Conservation (phyloP, 2,329 filamentous ascomycete genomes). For the Fusarium sp. region DNA sequence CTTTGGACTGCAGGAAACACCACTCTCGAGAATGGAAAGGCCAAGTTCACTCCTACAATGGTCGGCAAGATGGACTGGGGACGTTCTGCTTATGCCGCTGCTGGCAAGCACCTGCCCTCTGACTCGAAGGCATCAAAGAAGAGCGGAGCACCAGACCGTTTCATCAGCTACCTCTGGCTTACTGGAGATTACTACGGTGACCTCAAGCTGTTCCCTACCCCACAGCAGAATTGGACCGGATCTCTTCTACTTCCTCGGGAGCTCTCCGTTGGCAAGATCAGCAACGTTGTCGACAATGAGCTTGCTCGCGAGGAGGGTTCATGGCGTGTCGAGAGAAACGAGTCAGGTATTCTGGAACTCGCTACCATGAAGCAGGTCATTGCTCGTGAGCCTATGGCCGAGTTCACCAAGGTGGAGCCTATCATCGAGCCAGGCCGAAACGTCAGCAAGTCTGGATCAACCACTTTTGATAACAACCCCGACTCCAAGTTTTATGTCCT, state of each 20-base stretch:
- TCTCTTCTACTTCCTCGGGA: constrained; percentile 58
- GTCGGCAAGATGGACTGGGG: constrained; percentile 58
- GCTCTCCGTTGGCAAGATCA: constrained; percentile 55
- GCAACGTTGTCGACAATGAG: constrained; percentile 56
- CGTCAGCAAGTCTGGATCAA: constrained; percentile 29
- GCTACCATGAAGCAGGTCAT: constrained; percentile 55
- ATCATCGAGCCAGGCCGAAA: constrained; percentile 45
- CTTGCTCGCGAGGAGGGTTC: constrained; percentile 55
- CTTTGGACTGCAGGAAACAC: constrained; percentile 57
- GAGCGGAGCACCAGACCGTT: constrained; percentile 56
- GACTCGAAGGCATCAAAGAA: constrained; percentile 54
- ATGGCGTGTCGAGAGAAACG: constrained; percentile 52
- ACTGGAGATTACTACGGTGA: constrained; percentile 58
- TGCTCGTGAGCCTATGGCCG: constrained; percentile 52
- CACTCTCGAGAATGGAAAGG: constrained; percentile 42
- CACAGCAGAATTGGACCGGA: constrained; percentile 60
- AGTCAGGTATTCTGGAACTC: constrained; percentile 53
- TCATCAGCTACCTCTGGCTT: constrained; percentile 57
- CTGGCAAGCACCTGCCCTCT: constrained; percentile 56
- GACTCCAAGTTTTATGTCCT: constrained; percentile 56
- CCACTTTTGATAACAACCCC: constrained; percentile 24
- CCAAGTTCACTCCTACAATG: constrained; percentile 57
- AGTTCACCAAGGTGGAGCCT: constrained; percentile 47
- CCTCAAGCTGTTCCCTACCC: constrained; percentile 52
- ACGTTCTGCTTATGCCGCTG: constrained; percentile 57